Percentiles rank a stretch among this genome's conserved stretches.
Evolutionary conservation across 106 monocot genomes (phyloP).

Genomic region (Iris macrosiphon): DNA sequence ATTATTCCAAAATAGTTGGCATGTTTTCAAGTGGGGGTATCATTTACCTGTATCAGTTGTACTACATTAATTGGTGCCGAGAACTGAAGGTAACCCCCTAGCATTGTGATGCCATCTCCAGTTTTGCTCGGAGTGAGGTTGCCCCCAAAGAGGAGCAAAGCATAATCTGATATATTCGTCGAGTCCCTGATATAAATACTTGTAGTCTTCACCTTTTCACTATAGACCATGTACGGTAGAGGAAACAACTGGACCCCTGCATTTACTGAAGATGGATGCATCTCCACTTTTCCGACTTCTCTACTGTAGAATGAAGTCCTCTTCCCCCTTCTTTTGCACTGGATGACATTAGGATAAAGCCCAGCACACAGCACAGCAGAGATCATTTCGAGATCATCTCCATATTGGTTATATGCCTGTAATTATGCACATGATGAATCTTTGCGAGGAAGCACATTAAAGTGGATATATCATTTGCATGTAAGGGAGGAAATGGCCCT

Average conservation of each 20-base stretch:
- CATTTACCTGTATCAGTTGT: slow-evolving; percentile 83
- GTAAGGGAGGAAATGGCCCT: too few species aligned
- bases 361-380: slow-evolving; percentile 89
- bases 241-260: slow-evolving; percentile 72
- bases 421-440: not conserved
- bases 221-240: slow-evolving; percentile 91
- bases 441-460: too few species aligned
- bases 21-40: too few species aligned
- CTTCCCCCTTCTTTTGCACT: slow-evolving; percentile 95
- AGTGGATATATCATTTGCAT: too few species aligned
- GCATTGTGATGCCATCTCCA: slow-evolving; percentile 87
- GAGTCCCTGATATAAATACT: slow-evolving; percentile 89
- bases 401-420: slow-evolving; percentile 80
- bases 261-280: slow-evolving; percentile 97
- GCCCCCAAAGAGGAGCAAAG: slow-evolving; percentile 89
- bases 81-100: slow-evolving; percentile 94
- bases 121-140: slow-evolving; percentile 49
- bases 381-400: slow-evolving; percentile 89
- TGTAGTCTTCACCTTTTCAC: slow-evolving; percentile 87
- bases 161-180: slow-evolving; percentile 96
- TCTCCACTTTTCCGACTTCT: slow-evolving; percentile 98
- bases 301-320: slow-evolving; percentile 89
- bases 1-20: too few species aligned
- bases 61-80: slow-evolving; percentile 71
- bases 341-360: slow-evolving; percentile 93